Conservation (phyloP, 352 stramenopile genomes). For the Globisporangium cylindrosporum region DNA sequence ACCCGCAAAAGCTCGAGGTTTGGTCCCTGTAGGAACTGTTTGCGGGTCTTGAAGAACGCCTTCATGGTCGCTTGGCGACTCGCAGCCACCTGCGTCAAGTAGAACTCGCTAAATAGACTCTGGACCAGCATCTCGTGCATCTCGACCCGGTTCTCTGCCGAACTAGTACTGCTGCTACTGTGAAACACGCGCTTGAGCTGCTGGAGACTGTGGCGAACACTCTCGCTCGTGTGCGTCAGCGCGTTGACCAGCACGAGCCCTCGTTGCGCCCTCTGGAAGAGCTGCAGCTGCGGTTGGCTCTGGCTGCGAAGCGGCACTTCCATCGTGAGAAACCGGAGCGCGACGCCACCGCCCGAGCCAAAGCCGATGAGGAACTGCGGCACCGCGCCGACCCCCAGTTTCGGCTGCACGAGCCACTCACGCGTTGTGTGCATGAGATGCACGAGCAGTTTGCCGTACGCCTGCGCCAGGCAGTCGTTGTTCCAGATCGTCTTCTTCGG, state of each 20-base stretch:
- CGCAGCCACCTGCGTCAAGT: constrained; percentile 48
- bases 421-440: constrained; percentile 46
- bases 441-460: constrained; percentile 47
- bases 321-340: constrained; percentile 44
- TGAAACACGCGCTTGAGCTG: constrained; percentile 16
- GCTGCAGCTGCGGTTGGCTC: constrained; percentile 19
- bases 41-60: constrained; percentile 49
- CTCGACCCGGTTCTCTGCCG: constrained; percentile 26
- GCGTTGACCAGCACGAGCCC: constrained; percentile 59
- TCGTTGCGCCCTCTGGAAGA: constrained; percentile 45
- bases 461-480: constrained; percentile 42
- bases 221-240: constrained; percentile 23
- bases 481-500: constrained; percentile 38
- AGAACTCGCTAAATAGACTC: constrained; percentile 57
- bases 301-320: constrained; percentile 35
- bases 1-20: constrained; percentile 30
- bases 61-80: constrained; percentile 43
- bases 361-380: constrained; percentile 68
- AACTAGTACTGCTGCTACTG: background rate
- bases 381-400: constrained; percentile 52
- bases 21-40: constrained; percentile 39
- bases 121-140: constrained; percentile 46
- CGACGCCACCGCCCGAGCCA: constrained; percentile 49
- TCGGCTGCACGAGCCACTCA: constrained; percentile 77
- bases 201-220: constrained; percentile 18